These are phyloP conservation scores for Mycena haematopus DNA, from an alignment of 768 basidiomycete genomes.

Conservation along the genomic window DNA sequence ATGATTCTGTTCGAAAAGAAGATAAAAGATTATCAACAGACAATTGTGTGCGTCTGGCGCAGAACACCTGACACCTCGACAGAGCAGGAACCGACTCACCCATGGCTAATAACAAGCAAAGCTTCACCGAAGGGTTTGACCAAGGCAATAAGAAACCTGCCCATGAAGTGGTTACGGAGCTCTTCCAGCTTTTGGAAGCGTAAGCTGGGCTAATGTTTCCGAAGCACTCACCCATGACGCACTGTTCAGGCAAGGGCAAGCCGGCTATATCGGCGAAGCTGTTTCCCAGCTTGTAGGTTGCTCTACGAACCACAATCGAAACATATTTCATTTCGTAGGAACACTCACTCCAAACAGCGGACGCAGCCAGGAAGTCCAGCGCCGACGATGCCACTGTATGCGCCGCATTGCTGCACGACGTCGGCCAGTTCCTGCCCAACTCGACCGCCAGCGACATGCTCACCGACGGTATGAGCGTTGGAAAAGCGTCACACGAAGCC, in stretches of 20 bases:
- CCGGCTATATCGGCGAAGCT: background rate
- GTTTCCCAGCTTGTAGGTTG: background rate
- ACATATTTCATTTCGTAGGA: background rate
- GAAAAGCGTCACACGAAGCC: conserved; percentile 1
- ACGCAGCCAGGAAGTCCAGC: background rate
- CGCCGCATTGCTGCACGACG: conserved; percentile 1
- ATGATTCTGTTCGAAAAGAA: too few species aligned
- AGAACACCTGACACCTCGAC: too few species aligned
- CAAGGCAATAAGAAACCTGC: background rate
- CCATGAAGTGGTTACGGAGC: background rate
- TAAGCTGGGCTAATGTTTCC: background rate
- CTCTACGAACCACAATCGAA: background rate
- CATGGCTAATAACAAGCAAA: background rate
- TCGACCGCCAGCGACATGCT: background rate
- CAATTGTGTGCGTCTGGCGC: too few species aligned
- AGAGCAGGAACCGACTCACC: too few species aligned
- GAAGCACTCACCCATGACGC: background rate
- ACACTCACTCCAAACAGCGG: conserved; percentile 1
- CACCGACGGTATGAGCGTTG: background rate
- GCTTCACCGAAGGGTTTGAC: background rate
- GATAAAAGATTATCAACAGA: too few species aligned
- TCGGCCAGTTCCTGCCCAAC: background rate
- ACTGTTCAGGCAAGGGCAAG: background rate
- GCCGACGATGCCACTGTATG: conserved; percentile 1
- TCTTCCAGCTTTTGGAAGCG: conserved; percentile 4